Evolutionary conservation across 2,329 filamentous ascomycete genomes (phyloP).

Genomic region (Botrytis cinerea): DNA sequence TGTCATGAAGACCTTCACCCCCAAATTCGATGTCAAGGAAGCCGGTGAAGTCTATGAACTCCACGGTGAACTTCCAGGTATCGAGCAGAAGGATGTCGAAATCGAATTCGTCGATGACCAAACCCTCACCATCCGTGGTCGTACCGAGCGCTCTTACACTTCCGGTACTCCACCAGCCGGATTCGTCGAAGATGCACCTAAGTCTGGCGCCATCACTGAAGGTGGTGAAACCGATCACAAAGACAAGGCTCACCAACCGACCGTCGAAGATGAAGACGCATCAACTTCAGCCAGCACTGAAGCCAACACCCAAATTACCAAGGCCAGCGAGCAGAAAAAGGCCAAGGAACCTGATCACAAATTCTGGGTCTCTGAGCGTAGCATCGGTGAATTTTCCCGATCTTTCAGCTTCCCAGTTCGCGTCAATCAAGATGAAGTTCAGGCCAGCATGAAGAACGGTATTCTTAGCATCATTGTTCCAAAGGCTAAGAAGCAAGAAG

Average conservation of each 20-base stretch:
- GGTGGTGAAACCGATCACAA: conserved; percentile 44
- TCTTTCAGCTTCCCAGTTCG: conserved; percentile 67
- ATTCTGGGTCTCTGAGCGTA: conserved; percentile 72
- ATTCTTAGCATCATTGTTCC: conserved; percentile 65
- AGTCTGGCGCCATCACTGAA: conserved; percentile 48
- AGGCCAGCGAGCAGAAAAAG: conserved; percentile 31
- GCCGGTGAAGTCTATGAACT: conserved; percentile 69
- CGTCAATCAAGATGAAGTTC: conserved; percentile 63
- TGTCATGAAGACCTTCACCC: conserved; percentile 58
- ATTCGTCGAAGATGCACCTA: conserved; percentile 48
- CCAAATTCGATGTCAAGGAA: conserved; percentile 79
- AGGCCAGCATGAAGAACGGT: conserved; percentile 64
- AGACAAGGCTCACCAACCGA: conserved; percentile 45
- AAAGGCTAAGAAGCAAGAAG: conserved; percentile 62
- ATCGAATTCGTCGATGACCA: conserved; percentile 79
- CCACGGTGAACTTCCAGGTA: conserved; percentile 76
- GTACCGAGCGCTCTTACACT: conserved; percentile 63
- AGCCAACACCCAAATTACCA: conserved; percentile 24
- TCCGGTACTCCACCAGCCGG: conserved; percentile 49
- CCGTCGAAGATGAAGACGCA: conserved; percentile 53
- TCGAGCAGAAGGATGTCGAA: conserved; percentile 70
- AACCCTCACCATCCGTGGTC: conserved; percentile 71
- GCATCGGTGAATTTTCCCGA: conserved; percentile 66
- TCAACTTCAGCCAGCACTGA: conserved; percentile 18
- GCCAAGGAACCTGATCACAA: conserved; percentile 46